Conservation (phyloP, 2,329 filamentous ascomycete genomes). For the Periconia macrospinosa region DNA sequence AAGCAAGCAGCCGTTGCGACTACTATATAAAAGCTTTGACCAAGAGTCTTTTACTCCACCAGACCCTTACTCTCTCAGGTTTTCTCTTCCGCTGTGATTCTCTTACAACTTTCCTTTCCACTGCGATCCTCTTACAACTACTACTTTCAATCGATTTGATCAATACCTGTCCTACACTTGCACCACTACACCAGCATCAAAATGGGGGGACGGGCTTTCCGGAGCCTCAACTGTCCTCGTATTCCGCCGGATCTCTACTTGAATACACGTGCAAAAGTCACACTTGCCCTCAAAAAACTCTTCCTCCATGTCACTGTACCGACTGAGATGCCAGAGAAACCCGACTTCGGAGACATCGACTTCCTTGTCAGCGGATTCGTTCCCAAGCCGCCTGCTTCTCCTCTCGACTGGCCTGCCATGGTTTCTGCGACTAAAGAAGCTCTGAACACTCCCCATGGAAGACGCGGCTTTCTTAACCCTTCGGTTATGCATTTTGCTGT, state of each 20-base stretch:
- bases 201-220: slow-evolving; percentile 32
- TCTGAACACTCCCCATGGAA: slow-evolving; percentile 19
- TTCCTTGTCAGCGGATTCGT: slow-evolving; percentile 22
- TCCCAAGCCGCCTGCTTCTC: slow-evolving; percentile 1
- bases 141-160: no score
- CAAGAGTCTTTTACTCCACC: no score
- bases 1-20: no score
- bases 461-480: slow-evolving; percentile 13
- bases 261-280: slow-evolving; percentile 14
- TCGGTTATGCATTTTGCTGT: slow-evolving; percentile 30
- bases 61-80: no score
- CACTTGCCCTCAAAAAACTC: slow-evolving; percentile 13
- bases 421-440: slow-evolving; percentile 16
- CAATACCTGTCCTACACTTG: not conserved
- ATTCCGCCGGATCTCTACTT: slow-evolving; percentile 21
- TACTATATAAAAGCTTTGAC: no score
- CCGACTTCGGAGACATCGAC: slow-evolving; percentile 27
- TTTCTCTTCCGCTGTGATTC: no score
- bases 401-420: slow-evolving; percentile 15
- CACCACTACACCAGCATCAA: not conserved
- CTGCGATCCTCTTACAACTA: no score
- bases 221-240: slow-evolving; percentile 23
- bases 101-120: no score
- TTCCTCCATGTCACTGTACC: slow-evolving; percentile 29
- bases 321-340: slow-evolving; percentile 26